Conservation (phyloP, 305 asterid species). For the Fraxinus sp. region DNA sequence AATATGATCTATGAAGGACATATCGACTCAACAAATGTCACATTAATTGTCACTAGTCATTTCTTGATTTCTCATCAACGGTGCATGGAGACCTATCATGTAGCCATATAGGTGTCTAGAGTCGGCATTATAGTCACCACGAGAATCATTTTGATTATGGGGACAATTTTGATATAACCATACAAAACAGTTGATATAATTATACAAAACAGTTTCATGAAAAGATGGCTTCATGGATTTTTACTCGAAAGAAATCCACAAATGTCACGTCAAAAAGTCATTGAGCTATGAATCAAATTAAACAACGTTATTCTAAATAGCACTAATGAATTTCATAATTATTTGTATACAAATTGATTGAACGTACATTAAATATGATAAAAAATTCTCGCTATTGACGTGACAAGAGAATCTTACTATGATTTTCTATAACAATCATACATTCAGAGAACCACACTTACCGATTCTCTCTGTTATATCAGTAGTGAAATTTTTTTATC, state of each 20-base stretch:
- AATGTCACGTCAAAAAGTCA: not conserved
- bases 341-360: no score
- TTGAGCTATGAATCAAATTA: not conserved
- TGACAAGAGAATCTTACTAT: no score
- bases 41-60: not conserved
- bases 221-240: not conserved
- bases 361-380: no score
- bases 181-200: not conserved
- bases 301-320: not conserved
- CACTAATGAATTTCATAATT: not conserved
- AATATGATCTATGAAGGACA: not conserved
- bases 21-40: not conserved
- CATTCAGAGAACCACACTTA: no score
- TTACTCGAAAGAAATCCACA: not conserved
- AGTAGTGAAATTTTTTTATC: no score
- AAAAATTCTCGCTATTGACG: no score
- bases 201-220: not conserved
- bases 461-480: no score
- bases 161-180: not conserved
- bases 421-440: no score
- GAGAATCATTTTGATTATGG: not conserved
- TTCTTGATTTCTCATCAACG: not conserved
- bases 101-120: not conserved
- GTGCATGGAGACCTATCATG: not conserved
- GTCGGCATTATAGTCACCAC: conserved; percentile 6